Conservation (phyloP, 2,329 filamentous ascomycete genomes). For the Xylariaceae sp. region DNA sequence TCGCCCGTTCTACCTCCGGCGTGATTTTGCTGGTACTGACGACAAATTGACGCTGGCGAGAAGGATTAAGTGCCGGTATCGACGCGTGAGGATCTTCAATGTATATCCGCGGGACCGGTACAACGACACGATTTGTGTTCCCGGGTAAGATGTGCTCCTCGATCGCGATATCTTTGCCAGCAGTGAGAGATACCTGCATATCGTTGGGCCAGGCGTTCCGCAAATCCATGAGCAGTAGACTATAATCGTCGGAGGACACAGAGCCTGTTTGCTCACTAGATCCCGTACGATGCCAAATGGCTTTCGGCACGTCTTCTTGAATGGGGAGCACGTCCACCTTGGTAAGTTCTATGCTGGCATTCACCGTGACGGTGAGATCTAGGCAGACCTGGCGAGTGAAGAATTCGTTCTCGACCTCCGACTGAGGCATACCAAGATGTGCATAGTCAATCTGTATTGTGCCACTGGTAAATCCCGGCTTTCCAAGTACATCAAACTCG, state of each 20-base stretch:
- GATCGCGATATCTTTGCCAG: conserved; percentile 43
- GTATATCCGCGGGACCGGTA: conserved; percentile 71
- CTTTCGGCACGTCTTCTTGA: conserved; percentile 56
- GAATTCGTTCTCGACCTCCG: conserved; percentile 65
- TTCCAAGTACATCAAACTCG: conserved; percentile 78
- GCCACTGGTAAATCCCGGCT: conserved; percentile 74
- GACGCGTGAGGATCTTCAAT: conserved; percentile 69
- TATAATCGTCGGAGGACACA: conserved; percentile 57
- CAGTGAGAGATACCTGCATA: conserved; percentile 59
- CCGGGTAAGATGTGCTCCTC: conserved; percentile 58
- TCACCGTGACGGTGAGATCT: conserved; percentile 82
- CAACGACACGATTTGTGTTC: conserved; percentile 66
- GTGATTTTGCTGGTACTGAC: conserved; percentile 75
- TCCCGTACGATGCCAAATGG: conserved; percentile 49
- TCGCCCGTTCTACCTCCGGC: conserved; percentile 70
- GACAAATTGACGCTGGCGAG: conserved; percentile 85
- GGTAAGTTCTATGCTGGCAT: conserved; percentile 78
- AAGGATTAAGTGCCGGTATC: conserved; percentile 74
- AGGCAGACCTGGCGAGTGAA: conserved; percentile 79
- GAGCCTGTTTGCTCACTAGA: conserved; percentile 32
- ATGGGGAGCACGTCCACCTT: conserved; percentile 75
- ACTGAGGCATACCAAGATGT: conserved; percentile 63
- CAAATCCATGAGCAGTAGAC: conserved; percentile 74
- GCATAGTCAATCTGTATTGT: conserved; percentile 83
- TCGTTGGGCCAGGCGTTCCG: conserved; percentile 86